Percentiles rank a stretch among this genome's conserved stretches.
These are phyloP conservation scores for Lipomyces spencermartinsiae DNA, from an alignment of 805 yeast genomes.

Conservation along the genomic window DNA sequence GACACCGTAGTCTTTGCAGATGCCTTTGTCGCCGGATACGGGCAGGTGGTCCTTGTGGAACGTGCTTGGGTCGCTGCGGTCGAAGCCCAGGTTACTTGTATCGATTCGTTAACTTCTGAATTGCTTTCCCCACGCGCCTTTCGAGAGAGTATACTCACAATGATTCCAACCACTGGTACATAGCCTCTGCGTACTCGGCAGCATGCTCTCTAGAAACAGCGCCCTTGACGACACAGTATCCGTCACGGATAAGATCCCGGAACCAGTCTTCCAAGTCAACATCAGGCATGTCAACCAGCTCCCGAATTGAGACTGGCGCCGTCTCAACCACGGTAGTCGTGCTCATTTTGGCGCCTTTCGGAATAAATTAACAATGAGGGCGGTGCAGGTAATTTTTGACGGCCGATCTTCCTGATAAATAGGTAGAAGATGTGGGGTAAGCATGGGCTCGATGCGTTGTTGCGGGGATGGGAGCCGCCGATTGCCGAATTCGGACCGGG, in stretches of 20 bases:
- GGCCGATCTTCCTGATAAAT: too few relatives aligned
- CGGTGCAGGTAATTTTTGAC: too few relatives aligned
- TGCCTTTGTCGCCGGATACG: conserved; percentile 14
- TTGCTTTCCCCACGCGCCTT: not conserved
- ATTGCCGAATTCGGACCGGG: too few relatives aligned
- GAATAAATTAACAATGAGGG: not conserved
- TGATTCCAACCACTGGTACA: conserved; percentile 23
- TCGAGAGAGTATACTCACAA: conserved; percentile 10
- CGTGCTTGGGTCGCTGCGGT: conserved; percentile 24
- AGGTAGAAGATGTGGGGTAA: too few relatives aligned
- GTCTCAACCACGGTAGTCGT: conserved; percentile 7
- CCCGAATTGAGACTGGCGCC: conserved; percentile 25
- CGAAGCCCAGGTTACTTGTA: conserved; percentile 26
- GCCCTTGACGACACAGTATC: conserved; percentile 30
- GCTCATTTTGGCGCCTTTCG: not conserved
- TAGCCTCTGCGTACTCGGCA: conserved; percentile 19
- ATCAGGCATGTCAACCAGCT: conserved; percentile 15
- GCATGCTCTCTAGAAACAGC: conserved; percentile 29
- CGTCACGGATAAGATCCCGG: conserved; percentile 28
- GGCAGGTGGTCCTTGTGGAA: conserved; percentile 20
- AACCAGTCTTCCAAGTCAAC: conserved; percentile 28
- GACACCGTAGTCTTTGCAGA: conserved; percentile 13
- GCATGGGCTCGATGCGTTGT: too few relatives aligned
- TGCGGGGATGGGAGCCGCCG: too few relatives aligned
- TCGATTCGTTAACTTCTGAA: not conserved